Base-by-base conservation (phyloP, 495 filamentous ascomycete species). In the Rusavskia elegans region DNA sequence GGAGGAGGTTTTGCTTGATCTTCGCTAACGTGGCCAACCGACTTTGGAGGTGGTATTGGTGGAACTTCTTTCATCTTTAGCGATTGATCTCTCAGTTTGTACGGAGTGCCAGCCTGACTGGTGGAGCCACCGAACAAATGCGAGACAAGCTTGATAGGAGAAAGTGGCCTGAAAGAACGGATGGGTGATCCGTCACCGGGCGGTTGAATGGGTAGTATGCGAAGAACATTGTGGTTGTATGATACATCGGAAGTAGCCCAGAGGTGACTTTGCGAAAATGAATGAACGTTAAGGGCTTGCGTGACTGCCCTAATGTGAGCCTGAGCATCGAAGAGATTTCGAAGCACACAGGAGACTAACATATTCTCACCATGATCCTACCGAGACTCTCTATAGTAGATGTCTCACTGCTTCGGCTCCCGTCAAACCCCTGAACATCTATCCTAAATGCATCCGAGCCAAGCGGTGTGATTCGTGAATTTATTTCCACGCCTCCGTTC, bases 81-180 rank as follows among this genome's bases (percentile, higher is more conserved):
- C 16, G 52, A 20, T 10, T 48, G 38, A 7, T 53, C 30, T 17
- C 56, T 51, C 52, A 45, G 44, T 35, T 53, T 62, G 1, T 53
- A 59, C 19, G 55, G 58, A 23, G 53, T 61, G 40, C 57, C 58
- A 36, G 44, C n/a, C n/a, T 67, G 66, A 44, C 58, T 70, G 4
- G 52, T 53, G 11, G 55, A 64, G 32, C 68, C 76, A 45, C 78
- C 78, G 30, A 95, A 70, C 48, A 98, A 75, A 57, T 77, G 92
- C 0, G 89, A 92, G 25, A 98, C 74, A 59, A 96, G 67, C 64
- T 97, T 98, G 36, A 90, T 86, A 0, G 92, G 90, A 10, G 89
- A 95, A 11, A 81, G 77, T 11, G 84, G 81, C 20, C 87, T 75
- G 57, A 86, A 82, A 0, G 72, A 73, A 55, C 54, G 72, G 55